Conservation (phyloP, 208 protist genomes). For the Wallacemonas rigidus region DNA sequence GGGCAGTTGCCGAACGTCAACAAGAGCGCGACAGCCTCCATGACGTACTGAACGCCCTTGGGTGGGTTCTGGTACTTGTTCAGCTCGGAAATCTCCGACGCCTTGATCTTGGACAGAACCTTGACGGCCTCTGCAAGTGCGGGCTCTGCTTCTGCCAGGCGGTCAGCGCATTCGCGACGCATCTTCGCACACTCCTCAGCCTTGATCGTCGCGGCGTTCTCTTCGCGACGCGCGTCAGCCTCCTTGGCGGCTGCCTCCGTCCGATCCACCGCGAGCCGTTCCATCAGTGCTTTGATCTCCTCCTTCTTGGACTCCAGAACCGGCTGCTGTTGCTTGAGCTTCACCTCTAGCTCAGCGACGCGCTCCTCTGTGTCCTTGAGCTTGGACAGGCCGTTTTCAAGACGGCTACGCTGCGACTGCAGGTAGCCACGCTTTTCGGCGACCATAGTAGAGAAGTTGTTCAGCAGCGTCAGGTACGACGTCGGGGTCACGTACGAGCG, state of each 20-base stretch:
- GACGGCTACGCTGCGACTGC: conserved; percentile 75
- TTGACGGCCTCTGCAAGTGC: conserved; percentile 94
- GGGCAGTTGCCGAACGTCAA: conserved; percentile 95
- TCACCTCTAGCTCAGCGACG: conserved; percentile 92
- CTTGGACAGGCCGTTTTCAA: conserved; percentile 96
- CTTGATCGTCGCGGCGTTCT: conserved; percentile 92
- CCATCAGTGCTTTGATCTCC: conserved; percentile 94
- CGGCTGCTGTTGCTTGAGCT: conserved; percentile 95
- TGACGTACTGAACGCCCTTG: conserved; percentile 96
- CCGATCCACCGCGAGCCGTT: conserved; percentile 89
- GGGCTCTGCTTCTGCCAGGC: conserved; percentile 96
- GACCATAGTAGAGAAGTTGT: conserved; percentile 89
- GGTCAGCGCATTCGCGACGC: conserved; percentile 84
- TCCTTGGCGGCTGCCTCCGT: conserved; percentile 91
- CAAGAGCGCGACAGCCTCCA: conserved; percentile 97
- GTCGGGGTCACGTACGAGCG: conserved; percentile 98
- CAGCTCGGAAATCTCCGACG: conserved; percentile 96
- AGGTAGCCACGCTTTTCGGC: conserved; percentile 84
- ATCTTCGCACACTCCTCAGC: conserved; percentile 95
- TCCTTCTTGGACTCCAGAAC: conserved; percentile 92
- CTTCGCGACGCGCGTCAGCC: conserved; percentile 86
- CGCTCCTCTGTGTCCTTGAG: conserved; percentile 91
- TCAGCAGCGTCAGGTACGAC: conserved; percentile 96
- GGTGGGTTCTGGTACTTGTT: conserved; percentile 96
- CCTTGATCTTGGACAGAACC: conserved; percentile 95